Base-by-base conservation (phyloP, 2,329 filamentous ascomycete genomes). In the Xylariaceae sp. region DNA sequence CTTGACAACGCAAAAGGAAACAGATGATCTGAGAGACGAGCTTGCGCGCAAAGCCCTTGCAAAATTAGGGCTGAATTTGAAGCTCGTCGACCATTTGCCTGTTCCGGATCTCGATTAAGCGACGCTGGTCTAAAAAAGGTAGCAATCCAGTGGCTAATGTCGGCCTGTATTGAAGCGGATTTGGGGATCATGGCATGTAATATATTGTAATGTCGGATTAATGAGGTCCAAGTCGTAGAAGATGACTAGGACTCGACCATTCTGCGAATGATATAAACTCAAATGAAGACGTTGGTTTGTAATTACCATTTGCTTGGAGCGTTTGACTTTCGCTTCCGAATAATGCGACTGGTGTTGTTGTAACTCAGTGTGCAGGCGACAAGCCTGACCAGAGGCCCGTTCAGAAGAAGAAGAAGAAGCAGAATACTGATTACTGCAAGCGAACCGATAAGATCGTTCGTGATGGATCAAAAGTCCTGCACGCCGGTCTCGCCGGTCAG, bases 31-130 rank as follows among this genome's bases (percentile, higher is more conserved):
- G 68, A 78, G 86, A 51, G 83, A 88, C 64, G 72, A 81, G 66
- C 73, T 77, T 34, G 87, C 88, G 1, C 74, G 79, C 62, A 78
- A 85, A 62, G 88, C 87, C 0, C 74, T 92, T 72, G 74, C 80
- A 67, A 79, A 80, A 62, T 68, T 89, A 57, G 88, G 88, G 0
- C 72, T 80, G 60, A 84, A 78, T 64, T 81, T 91, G 71, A 88
- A 85, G 75, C 76, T 94, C 56, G 80, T 89, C 47, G 83, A 91
- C 65, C 88, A 89, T 54, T 69, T 92, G 64, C 88, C 88, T 1
- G 83, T 92, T 37, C 88, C 88, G 3, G 87, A 91, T 63, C 53
- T 81, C 40, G 78, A 81, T 60, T 77, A 58, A 67, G 34, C 11
- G 31, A 19, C 3, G n/a, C 9, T 11, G 7, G 32, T 12, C n/a